Evolutionary conservation across 2,329 filamentous ascomycete genomes (phyloP), one percentile per base, ranked within the genome.

Genomic region (Plectosphaerella cucumerina): DNA sequence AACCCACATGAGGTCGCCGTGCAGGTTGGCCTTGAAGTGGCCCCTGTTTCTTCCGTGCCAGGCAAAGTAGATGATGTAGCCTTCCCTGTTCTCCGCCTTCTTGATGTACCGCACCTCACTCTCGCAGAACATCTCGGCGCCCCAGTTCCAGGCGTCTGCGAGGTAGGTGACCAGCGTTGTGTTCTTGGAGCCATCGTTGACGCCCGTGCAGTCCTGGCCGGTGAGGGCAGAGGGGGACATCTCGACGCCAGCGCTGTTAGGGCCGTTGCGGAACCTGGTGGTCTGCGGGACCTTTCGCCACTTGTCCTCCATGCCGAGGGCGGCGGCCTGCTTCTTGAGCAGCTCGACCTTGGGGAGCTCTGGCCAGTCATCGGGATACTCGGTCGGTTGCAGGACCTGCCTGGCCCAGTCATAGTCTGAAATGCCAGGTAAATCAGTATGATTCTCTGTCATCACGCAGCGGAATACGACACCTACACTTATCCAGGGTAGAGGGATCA

Each of bases 141-240:
- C 85, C 82, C 83, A 85, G 59, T 86, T 85, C 84, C 84, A 87
- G 2, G 85, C 84, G 62, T 88, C 85, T 8, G 81, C 75, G 8
- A 88, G 68, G 58, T 88, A 88, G 1, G 84, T 88, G 35, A 85
- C 81, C 1, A 84, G 70, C 0, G 81, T 86, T 11, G 79, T 84
- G 17, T 77, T 86, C 65, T 87, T 87, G 26, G 81, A 86, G 2
- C 82, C 82, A 62, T 88, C 85, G 57, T 88, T 87, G 52, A 85
- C 58, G 1, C 84, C 85, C 0, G 83, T 86, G 37, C 65, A 67
- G 56, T 88, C 85, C 63, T 85, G 81, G 2, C 84, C 84, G 0
- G 80, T 81, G 20, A 84, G 67, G 0, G 76, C 74, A 1, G 81
- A 85, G 0, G 77, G 72, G 18, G 73, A 69, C 84, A 88, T 85